Percentiles rank a stretch among this genome's conserved stretches.
Evolutionary conservation across 306 rosid genomes (phyloP).

Genomic region (apple (Malus domestica)): ASM211411v1 NC_041797.1:13598501-13599000

Average conservation of each 20-base stretch:
- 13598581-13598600: background rate
- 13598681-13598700: background rate
- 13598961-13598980: background rate
- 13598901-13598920: background rate
- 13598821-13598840: background rate
- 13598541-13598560: background rate
- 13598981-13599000: background rate
- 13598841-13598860: background rate
- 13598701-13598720: background rate
- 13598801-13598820: background rate
- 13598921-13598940: background rate
- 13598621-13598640: background rate
- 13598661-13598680: background rate
- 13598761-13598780: background rate
- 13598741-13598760: background rate
- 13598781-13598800: background rate
- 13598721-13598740: background rate
- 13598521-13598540: background rate
- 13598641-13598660: background rate
- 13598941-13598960: background rate
- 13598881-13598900: background rate
- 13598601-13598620: background rate
- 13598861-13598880: background rate
- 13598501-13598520: constrained; percentile 88
- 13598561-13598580: background rate